These are phyloP conservation scores for Acacia crassicarpa DNA, from an alignment of 306 rosid species.

Conservation along the genomic window DNA sequence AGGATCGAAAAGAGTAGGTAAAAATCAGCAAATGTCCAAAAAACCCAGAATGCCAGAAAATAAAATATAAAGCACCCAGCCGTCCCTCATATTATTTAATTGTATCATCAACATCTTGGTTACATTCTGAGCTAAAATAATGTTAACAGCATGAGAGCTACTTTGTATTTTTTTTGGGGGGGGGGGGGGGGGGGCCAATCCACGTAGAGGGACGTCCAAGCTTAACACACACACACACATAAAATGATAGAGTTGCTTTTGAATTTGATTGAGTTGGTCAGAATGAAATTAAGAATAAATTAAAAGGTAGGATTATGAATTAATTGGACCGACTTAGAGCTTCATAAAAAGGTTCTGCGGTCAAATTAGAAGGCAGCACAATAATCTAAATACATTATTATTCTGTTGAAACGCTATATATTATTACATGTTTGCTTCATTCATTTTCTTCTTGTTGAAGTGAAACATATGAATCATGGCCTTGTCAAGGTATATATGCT, in stretches of 20 bases:
- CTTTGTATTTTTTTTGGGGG: background rate
- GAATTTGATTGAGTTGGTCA: background rate
- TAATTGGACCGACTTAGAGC: constrained; percentile 33
- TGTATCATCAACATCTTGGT: background rate
- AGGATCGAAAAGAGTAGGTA: too few species aligned
- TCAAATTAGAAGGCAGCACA: background rate
- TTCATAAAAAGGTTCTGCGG: background rate
- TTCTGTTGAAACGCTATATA: background rate
- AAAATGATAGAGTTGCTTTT: background rate
- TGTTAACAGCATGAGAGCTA: background rate
- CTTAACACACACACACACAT: background rate
- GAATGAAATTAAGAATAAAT: background rate
- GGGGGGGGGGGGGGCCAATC: background rate
- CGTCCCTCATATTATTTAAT: background rate
- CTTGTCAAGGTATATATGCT: background rate
- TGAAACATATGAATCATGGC: background rate
- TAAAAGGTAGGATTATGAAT: background rate
- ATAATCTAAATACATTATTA: background rate
- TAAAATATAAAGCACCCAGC: background rate
- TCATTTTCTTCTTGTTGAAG: background rate
- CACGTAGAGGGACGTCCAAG: background rate
- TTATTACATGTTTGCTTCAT: background rate
- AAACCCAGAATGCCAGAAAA: background rate
- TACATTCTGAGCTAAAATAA: background rate
- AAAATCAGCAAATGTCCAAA: background rate